Base-by-base conservation (phyloP, 495 filamentous ascomycete genomes). In the Penicillium cinerascens region DNA sequence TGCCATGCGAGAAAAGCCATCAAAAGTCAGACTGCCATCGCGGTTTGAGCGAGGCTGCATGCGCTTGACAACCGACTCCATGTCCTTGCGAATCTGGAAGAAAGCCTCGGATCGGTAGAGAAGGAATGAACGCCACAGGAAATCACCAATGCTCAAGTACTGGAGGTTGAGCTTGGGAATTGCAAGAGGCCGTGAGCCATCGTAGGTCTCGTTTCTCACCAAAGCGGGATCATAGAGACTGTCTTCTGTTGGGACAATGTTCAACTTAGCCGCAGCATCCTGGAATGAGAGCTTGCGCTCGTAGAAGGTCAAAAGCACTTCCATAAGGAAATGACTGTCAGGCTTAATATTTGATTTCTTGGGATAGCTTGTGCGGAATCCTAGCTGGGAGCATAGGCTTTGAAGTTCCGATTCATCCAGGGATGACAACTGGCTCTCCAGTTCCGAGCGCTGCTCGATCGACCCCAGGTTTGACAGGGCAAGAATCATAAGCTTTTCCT, bases 81-180 rank as follows among this genome's bases (percentile, higher is more conserved):
- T 85, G 56, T 97, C 87, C 60, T 89, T 91, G 25, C 92, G 82
- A 49, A 99, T 92, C 48, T 89, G 90, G 71, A 91, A 97, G 63
- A 97, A 97, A 3, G 93, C 82, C 68, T 99, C 93, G 55, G 85
- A 90, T 20, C 93, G 83, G 63, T 96, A 89, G 3, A 97, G 79
- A 21, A 93, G 78, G 59, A 97, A 87, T 13, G 92, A 88, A 35
- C 93, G 80, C 90, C 90, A 97, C 9, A 99, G 79, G 58, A 97
- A 97, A 66, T 99, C 93, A 4, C 93, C 91, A 29, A 96, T 82
- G 7, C 90, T 92, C 22, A 99, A 79, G 65, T 99, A 97, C 60
- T 97, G 93, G 37, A 99, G 78, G 63, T 96, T 97, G 44, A 97
- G 72, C 59, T 97, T 99, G 2, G 93, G 93, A 46, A 99, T 85